Conservation (phyloP, 441 rosid species). For the Populus tomentosa region DNA sequence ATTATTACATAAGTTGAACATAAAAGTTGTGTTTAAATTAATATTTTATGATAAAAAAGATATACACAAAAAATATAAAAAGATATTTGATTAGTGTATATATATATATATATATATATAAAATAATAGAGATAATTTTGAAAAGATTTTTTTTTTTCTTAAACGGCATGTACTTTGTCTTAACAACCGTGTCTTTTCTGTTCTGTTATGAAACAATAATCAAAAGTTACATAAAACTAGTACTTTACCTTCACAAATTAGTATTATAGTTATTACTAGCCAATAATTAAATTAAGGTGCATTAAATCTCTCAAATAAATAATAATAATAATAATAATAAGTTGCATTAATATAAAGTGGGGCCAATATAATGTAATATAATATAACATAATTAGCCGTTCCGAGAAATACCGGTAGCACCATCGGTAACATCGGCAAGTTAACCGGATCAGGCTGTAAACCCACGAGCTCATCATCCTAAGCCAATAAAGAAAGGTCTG, state of each 20-base stretch:
- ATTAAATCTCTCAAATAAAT: background rate
- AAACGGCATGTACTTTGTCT: background rate
- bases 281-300: too few species aligned
- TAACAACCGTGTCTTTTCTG: background rate
- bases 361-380: too few species aligned
- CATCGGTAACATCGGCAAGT: background rate
- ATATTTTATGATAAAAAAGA: too few species aligned
- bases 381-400: too few species aligned
- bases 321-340: too few species aligned
- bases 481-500: background rate
- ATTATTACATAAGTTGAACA: background rate
- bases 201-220: background rate
- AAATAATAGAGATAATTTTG: background rate
- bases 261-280: background rate
- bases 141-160: too few species aligned
- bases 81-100: too few species aligned
- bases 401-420: background rate
- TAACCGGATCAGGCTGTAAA: background rate
- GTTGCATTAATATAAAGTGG: too few species aligned
- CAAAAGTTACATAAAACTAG: background rate
- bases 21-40: too few species aligned
- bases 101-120: too few species aligned
- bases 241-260: too few species aligned
- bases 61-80: too few species aligned
- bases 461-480: background rate